Evolutionary conservation across 2,329 filamentous ascomycete genomes (phyloP).

Genomic region (Fusarium nygamai): DNA sequence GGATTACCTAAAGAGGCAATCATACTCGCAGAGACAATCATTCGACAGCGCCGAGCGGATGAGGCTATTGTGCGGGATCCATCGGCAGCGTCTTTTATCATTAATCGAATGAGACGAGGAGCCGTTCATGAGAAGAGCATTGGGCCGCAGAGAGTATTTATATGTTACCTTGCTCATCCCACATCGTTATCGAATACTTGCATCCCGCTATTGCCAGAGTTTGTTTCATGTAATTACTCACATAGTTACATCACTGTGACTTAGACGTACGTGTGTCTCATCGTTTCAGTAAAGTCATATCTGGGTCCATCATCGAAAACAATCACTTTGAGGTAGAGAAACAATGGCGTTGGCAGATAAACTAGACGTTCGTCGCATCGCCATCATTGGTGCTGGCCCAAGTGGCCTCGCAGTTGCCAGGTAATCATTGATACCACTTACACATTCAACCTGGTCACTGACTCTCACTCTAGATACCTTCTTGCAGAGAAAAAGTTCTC

Average conservation of each 20-base stretch:
- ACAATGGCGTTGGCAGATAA: slow-evolving; percentile 35
- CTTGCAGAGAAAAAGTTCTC: slow-evolving; percentile 70
- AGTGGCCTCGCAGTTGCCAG: slow-evolving; percentile 70
- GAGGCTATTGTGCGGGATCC: slow-evolving; percentile 41
- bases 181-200: not conserved
- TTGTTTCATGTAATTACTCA: not conserved
- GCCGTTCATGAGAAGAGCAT: not conserved
- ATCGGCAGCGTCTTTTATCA: slow-evolving; percentile 17
- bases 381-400: slow-evolving; percentile 78
- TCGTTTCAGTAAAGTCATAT: not conserved
- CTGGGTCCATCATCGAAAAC: not conserved
- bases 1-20: slow-evolving; percentile 36
- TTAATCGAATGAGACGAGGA: slow-evolving; percentile 11
- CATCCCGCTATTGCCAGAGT: not conserved
- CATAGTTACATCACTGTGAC: not conserved
- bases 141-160: not conserved
- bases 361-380: slow-evolving; percentile 60
- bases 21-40: slow-evolving; percentile 23
- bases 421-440: slow-evolving; percentile 31
- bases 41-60: slow-evolving; percentile 19
- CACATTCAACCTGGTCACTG: not conserved
- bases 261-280: not conserved
- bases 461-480: slow-evolving; percentile 65
- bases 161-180: not conserved
- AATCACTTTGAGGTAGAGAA: not conserved